Conservation (phyloP, 1,139 yeast species). For the Pichia sp. region DNA sequence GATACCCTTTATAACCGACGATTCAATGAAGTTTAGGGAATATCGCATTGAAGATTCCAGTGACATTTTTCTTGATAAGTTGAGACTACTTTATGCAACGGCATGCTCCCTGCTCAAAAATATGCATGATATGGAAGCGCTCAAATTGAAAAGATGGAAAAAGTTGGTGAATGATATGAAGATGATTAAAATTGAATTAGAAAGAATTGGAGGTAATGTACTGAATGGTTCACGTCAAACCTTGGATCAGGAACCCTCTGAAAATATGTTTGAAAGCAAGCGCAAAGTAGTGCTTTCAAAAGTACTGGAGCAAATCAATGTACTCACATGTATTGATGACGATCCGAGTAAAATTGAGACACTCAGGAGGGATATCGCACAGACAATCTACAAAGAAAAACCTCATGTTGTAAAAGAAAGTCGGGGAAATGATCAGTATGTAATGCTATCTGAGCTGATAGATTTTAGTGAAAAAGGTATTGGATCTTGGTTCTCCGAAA, state of each 20-base stretch:
- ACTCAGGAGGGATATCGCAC: slow-evolving; percentile 8
- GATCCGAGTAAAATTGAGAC: slow-evolving; percentile 4
- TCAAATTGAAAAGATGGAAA: slow-evolving; percentile 47
- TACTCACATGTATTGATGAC: slow-evolving; percentile 5
- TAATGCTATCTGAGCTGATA: no score
- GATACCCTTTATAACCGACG: slow-evolving; percentile 7
- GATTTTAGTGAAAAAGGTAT: slow-evolving; percentile 7
- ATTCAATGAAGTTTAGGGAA: slow-evolving; percentile 6
- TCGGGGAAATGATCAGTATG: no score
- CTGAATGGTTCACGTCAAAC: slow-evolving; percentile 11
- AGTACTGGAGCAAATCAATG: slow-evolving; percentile 13
- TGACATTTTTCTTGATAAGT: slow-evolving; percentile 18
- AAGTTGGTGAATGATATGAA: slow-evolving; percentile 26
- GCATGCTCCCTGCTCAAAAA: slow-evolving; percentile 34
- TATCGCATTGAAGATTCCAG: slow-evolving; percentile 11
- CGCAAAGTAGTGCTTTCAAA: slow-evolving; percentile 6
- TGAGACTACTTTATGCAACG: slow-evolving; percentile 27
- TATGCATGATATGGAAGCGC: slow-evolving; percentile 34
- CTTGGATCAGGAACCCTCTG: neutral
- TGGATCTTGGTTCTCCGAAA: slow-evolving; percentile 30
- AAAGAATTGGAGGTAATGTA: slow-evolving; percentile 11
- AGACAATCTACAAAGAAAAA: slow-evolving; percentile 4
- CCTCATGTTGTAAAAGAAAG: no score
- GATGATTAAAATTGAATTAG: slow-evolving; percentile 20
- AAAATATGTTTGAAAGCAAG: neutral